Evolutionary conservation across 2,329 filamentous ascomycete species (phyloP).

Genomic region (Rutstroemia sp.): DNA sequence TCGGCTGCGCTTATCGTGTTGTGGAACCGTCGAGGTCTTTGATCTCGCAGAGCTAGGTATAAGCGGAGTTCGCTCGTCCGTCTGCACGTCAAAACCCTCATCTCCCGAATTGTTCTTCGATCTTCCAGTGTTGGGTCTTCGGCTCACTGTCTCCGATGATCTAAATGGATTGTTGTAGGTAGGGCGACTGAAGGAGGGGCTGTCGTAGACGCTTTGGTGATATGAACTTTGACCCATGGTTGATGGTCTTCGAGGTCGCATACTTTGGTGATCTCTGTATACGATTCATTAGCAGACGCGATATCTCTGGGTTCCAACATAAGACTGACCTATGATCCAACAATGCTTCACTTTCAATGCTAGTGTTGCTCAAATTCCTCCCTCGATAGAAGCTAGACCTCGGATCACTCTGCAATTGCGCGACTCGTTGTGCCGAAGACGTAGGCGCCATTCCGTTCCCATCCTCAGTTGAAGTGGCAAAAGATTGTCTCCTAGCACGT

Average conservation of each 20-base stretch:
- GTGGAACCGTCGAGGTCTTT: slow-evolving; percentile 22
- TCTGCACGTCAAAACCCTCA: slow-evolving; percentile 42
- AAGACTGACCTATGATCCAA: slow-evolving; percentile 71
- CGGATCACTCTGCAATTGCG: slow-evolving; percentile 20
- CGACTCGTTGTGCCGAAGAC: slow-evolving; percentile 29
- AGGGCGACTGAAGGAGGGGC: slow-evolving; percentile 27
- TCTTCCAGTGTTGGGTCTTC: slow-evolving; percentile 24
- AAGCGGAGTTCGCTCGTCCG: slow-evolving; percentile 48
- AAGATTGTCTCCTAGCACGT: slow-evolving; percentile 70
- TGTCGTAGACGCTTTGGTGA: slow-evolving; percentile 31
- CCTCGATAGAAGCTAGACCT: slow-evolving; percentile 41
- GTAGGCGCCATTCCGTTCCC: slow-evolving; percentile 29
- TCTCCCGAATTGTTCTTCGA: slow-evolving; percentile 33
- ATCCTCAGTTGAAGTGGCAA: slow-evolving; percentile 56
- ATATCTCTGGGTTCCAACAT: slow-evolving; percentile 3
- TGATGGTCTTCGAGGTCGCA: slow-evolving; percentile 59
- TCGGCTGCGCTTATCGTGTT: slow-evolving; percentile 19
- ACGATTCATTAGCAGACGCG: slow-evolving; percentile 11
- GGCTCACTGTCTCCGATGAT: slow-evolving; percentile 19
- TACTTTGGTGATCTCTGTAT: slow-evolving; percentile 34
- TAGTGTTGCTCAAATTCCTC: slow-evolving; percentile 69
- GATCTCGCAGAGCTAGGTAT: slow-evolving; percentile 38
- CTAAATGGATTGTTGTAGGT: slow-evolving; percentile 28
- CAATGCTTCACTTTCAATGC: slow-evolving; percentile 80
- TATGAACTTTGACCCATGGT: slow-evolving; percentile 24